Base-by-base conservation (phyloP, 305 asterid genomes). In the Solanum hybrid region DNA sequence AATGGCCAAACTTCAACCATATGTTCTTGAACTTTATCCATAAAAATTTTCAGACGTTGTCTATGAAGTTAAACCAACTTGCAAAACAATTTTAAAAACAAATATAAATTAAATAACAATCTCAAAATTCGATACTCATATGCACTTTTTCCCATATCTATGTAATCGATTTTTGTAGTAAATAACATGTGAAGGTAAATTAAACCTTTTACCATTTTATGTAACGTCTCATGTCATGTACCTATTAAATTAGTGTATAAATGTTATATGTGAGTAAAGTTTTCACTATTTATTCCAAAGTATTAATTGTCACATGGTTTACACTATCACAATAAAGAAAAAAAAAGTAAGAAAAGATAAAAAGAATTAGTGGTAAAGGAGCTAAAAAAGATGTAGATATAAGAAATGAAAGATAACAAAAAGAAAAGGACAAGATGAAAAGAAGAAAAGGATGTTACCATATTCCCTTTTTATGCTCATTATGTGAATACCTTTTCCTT, bases 261-360 rank as follows among this genome's bases (percentile, higher is more conserved):
- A 51, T 5, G 22, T 37, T 20, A 29, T 3, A 15, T 26, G 14
- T 39, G 36, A 14, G 34, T 15, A 41, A 29, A 41, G 15, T 83
- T 83, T 82, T 83, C 73, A 22, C 31, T 20, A 17, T 84, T 29
- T 84, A 45, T 51, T 84, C 88, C 76, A 27, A 84, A 84, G 20
- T 57, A 29, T 29, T 57, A 57, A 57, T 57, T 29, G 41, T 84
- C 88, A 84, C 88, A 84, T 84, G 90, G 57, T 87, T 79, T 88
- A 81, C 83, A 87, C 89, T 83, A 89, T 73, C 81, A 61, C 87
- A 70, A 81, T 87, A 89, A 91, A 75, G 92, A 84, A 72, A 65
- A 20, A 26, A 76, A 22, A 79, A 77, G 86, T 29, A 79, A 34
- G 31, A 91, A 89, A 90, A 90, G 82, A 32, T 8, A n/a, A 86